These are phyloP conservation scores for Talaromyces nanjingensis DNA, from an alignment of 495 filamentous ascomycete species.

Conservation along the genomic window DNA sequence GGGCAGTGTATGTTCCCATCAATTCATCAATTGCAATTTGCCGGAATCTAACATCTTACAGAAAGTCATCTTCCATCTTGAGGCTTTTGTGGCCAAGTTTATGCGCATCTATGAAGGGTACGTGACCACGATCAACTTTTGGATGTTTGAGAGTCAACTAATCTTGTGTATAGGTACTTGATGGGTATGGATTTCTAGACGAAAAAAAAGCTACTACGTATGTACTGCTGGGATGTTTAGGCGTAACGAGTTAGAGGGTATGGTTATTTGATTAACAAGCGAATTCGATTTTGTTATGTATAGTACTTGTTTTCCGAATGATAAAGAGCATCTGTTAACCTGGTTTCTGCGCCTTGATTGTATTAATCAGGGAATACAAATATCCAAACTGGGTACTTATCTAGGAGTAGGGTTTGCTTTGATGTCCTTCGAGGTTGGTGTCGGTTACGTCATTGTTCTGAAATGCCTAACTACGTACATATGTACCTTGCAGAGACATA, in stretches of 20 bases:
- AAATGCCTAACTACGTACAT: not conserved
- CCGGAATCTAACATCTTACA: slow-evolving; percentile 22
- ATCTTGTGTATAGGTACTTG: slow-evolving; percentile 51
- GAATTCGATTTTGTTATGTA: not conserved
- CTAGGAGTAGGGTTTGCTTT: not conserved
- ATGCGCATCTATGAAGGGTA: slow-evolving; percentile 88
- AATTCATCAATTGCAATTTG: not conserved
- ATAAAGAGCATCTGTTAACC: not conserved
- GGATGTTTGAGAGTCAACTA: slow-evolving; percentile 11
- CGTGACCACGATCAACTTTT: slow-evolving; percentile 8
- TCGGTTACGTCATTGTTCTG: slow-evolving; percentile 7
- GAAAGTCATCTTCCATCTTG: slow-evolving; percentile 96
- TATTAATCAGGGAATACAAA: not conserved
- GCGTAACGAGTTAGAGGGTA: not conserved
- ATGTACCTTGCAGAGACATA: not conserved
- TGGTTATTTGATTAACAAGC: not conserved
- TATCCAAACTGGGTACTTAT: not conserved
- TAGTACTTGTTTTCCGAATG: not conserved
- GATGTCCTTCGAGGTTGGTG: not conserved
- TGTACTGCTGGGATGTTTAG: not conserved
- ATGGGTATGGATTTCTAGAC: slow-evolving; percentile 81
- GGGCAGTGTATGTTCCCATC: slow-evolving; percentile 52
- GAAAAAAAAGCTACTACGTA: not conserved
- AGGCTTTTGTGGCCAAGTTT: slow-evolving; percentile 97
- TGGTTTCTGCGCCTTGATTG: not conserved